A percentile compares a stretch with the other conserved stretches of the same genome.
phyloP scores from a whole-genome alignment of 148 eudicot species.

The Mesembryanthemum crystallinum region DNA sequence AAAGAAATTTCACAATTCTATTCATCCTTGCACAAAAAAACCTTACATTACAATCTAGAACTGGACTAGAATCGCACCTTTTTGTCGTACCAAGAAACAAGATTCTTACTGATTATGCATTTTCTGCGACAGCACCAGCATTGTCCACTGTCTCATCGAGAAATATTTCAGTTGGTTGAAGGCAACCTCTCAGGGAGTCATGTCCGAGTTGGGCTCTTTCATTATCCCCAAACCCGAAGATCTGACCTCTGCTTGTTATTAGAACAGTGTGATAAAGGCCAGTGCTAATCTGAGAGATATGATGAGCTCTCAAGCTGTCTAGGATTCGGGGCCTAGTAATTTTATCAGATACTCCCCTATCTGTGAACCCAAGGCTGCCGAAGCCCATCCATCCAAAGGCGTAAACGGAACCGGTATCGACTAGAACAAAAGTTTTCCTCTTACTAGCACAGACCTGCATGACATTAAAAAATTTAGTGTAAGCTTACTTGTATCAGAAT shows the following conservation, averaged over 20 bases:
- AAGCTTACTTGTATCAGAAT: not conserved
- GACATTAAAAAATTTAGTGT: not conserved
- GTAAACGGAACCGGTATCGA: constrained; percentile 66
- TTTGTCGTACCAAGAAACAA: not conserved
- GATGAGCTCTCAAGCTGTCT: constrained; percentile 61
- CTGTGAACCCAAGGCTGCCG: constrained; percentile 89
- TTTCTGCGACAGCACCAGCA: constrained; percentile 19
- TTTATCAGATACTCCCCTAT: constrained; percentile 71
- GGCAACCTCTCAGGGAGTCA: constrained; percentile 68
- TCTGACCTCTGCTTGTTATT: constrained; percentile 62
- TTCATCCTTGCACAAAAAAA: not conserved
- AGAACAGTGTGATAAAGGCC: constrained; percentile 90
- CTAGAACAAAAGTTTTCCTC: constrained; percentile 84
- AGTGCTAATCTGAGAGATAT: constrained; percentile 83
- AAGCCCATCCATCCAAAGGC: constrained; percentile 97
- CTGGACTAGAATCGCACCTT: not conserved
- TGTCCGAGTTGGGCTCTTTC: constrained; percentile 94
- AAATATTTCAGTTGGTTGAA: constrained; percentile 66
- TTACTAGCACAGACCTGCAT: constrained; percentile 94
- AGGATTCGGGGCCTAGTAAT: constrained; percentile 54
- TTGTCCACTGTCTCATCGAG: constrained; percentile 34
- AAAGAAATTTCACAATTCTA: not conserved
- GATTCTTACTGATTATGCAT: not conserved
- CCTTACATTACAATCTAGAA: not conserved
- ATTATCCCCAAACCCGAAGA: constrained; percentile 92